Evolutionary conservation across 176 grass and related monocot genomes (phyloP), one percentile per base, ranked within the genome.

Genomic region (Dactylis glomerata): DNA sequence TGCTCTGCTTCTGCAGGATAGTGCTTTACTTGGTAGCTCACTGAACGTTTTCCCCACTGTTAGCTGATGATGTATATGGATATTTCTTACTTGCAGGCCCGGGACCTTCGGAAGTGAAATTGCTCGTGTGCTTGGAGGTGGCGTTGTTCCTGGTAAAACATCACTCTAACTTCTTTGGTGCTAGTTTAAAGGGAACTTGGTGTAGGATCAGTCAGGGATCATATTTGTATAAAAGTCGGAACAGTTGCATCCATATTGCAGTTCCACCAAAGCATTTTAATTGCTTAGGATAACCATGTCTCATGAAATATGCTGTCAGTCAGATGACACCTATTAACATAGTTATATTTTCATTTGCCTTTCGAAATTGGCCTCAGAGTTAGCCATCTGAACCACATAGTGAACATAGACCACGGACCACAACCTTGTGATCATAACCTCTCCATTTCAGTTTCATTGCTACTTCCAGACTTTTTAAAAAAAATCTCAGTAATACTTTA

Each of bases 141-240:
- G 93, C 23, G 82, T 95, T 72, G 96, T 98, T 90, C 96, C 93
- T 86, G 96, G 96, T 98, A 95, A 32, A 27, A 72, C 36, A 65
- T 74, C 23, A 41, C 83, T 12, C 26, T 45, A 27, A 56, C 31
- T 66, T 79, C 40, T 51, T 67, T 82, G 64, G 7, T 79, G 83
- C 32, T 40, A 8, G 24, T 56, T 56, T 56, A 72, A 65, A 55
- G 5, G 15, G 67, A 64, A 73, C 1, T 9, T 63, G 14, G n/a
- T 14, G 16, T 51, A 51, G 19, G 24, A 72, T 55, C 30, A 55
- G 28, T 76, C 20, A 56, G 20, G 32, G 34, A 17, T 76, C 24
- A 5, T 73, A 68, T 86, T 20, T 76, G 36, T 75, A 16, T 80
- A 20, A 52, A 52, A 57, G 20, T 30, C 5, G 41, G n/a, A 52